phyloP scores from a whole-genome alignment of 257 asterid genomes.

The Datura wrightii region DNA sequence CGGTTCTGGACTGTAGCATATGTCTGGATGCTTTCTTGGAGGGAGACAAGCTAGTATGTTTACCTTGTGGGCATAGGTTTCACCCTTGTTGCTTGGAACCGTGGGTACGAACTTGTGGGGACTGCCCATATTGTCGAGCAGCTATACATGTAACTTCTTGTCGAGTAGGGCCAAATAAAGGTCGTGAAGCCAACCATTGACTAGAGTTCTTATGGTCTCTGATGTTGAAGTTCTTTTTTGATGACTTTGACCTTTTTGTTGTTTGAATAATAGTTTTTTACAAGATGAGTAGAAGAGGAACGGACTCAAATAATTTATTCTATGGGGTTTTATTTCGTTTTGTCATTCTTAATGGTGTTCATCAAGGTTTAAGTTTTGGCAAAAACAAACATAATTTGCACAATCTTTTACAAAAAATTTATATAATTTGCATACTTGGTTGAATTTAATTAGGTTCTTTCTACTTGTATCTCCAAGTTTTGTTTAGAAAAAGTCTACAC shows the following conservation, averaged over 20 bases:
- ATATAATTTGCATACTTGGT: background rate
- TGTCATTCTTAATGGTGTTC: background rate
- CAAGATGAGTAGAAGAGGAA: background rate
- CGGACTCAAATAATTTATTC: background rate
- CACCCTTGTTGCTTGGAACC: constrained; percentile 77
- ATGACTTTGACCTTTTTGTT: constrained; percentile 28
- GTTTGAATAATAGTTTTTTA: background rate
- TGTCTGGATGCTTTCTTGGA: constrained; percentile 78
- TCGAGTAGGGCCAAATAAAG: constrained; percentile 31
- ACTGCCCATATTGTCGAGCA: constrained; percentile 91
- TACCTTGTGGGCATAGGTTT: constrained; percentile 78
- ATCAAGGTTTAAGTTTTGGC: background rate
- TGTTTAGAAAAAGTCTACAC: background rate
- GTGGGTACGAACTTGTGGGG: constrained; percentile 79
- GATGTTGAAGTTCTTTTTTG: background rate
- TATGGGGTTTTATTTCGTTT: background rate
- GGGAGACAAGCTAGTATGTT: constrained; percentile 67
- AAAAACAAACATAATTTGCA: background rate
- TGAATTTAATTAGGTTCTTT: background rate
- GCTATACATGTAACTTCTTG: constrained; percentile 41
- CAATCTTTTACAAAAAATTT: too few species aligned
- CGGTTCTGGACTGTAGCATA: constrained; percentile 51
- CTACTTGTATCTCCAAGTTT: background rate
- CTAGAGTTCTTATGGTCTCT: constrained; percentile 3
- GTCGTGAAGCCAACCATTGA: constrained; percentile 13